These are phyloP conservation scores for Didymella arachidicola DNA, from an alignment of 2,329 filamentous ascomycete genomes.

Conservation along the genomic window DNA sequence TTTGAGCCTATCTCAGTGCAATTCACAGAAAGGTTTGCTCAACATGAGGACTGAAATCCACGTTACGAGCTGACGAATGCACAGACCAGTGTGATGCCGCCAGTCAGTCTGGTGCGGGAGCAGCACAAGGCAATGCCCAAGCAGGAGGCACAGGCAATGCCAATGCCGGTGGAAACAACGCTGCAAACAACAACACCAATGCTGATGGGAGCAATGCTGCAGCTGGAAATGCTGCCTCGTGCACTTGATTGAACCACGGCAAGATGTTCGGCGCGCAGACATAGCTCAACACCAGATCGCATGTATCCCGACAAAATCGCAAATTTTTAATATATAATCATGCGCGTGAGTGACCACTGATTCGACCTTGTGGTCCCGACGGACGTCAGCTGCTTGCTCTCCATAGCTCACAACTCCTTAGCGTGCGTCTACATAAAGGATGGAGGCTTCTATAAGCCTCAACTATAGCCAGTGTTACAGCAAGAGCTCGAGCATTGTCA, in stretches of 20 bases:
- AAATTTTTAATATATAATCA: neutral
- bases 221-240: neutral
- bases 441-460: neutral
- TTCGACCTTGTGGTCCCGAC: neutral
- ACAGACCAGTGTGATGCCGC: conserved; percentile 31
- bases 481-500: neutral
- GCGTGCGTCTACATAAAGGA: neutral
- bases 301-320: neutral
- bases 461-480: neutral
- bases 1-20: conserved; percentile 61
- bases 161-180: neutral
- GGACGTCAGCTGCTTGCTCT: neutral
- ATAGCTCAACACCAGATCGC: neutral
- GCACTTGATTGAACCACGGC: neutral
- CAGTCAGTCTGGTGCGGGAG: conserved; percentile 9
- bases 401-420: neutral
- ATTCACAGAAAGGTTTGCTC: conserved; percentile 58
- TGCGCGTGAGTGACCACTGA: neutral
- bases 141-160: neutral
- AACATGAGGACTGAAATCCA: neutral
- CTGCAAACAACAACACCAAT: neutral
- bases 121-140: conserved; percentile 3
- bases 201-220: neutral
- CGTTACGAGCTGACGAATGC: neutral
- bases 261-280: neutral